A percentile compares a stretch with the other conserved stretches of the same genome.
Evolutionary conservation across 2,329 filamentous ascomycete genomes (phyloP).

Genomic region (Mycogone perniciosa): DNA sequence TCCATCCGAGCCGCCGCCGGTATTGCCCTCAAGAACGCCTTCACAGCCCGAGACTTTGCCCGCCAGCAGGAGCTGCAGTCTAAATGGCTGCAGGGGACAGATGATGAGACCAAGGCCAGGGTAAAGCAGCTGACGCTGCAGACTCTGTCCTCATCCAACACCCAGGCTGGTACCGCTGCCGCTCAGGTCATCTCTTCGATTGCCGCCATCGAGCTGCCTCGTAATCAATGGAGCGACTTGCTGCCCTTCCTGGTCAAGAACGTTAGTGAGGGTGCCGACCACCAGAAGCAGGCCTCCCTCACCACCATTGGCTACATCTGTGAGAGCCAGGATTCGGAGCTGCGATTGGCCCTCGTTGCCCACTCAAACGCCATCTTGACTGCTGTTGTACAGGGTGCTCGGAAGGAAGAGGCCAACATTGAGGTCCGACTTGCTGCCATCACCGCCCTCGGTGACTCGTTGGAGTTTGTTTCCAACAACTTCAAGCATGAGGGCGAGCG

Average conservation of each 20-base stretch:
- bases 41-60: conserved; percentile 83
- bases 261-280: conserved; percentile 77
- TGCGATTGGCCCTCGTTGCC: conserved; percentile 70
- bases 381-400: conserved; percentile 92
- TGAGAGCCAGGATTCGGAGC: conserved; percentile 84
- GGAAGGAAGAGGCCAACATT: conserved; percentile 87
- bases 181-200: conserved; percentile 95
- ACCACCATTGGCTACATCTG: conserved; percentile 98
- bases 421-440: conserved; percentile 93
- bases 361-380: conserved; percentile 98
- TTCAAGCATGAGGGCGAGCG: conserved; percentile 99
- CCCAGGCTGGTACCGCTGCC: conserved; percentile 78
- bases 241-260: conserved; percentile 87
- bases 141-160: conserved; percentile 73
- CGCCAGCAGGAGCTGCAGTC: conserved; percentile 85
- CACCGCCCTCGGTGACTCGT: conserved; percentile 86
- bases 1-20: conserved; percentile 90
- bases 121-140: conserved; percentile 89
- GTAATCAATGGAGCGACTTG: conserved; percentile 87
- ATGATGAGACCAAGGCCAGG: conserved; percentile 72
- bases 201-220: conserved; percentile 88
- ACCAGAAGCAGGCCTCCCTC: conserved; percentile 90
- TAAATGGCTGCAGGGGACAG: conserved; percentile 85
- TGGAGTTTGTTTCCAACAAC: conserved; percentile 96
- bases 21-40: conserved; percentile 96